Conservation (phyloP, 139 green algal species). For the Volvox africanus region DNA sequence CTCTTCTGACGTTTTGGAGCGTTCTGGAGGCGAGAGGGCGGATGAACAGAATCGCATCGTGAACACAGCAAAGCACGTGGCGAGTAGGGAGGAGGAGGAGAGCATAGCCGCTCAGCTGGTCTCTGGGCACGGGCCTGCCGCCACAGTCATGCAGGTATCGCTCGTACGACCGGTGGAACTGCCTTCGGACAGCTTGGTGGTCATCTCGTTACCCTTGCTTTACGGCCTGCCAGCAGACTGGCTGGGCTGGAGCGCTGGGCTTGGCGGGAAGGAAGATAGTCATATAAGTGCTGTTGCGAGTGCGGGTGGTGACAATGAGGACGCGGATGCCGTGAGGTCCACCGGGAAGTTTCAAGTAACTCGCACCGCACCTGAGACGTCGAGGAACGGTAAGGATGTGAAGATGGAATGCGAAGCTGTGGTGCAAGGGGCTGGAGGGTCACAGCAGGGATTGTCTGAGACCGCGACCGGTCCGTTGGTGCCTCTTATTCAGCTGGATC, state of each 20-base stretch:
- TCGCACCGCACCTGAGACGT: too few relatives aligned
- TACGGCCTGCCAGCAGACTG: slow-evolving; percentile 33
- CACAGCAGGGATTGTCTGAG: not conserved
- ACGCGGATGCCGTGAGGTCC: too few relatives aligned
- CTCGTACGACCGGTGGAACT: not conserved
- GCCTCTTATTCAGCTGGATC: slow-evolving; percentile 24
- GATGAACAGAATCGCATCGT: too few relatives aligned
- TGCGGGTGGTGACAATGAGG: not conserved
- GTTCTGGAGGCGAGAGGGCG: too few relatives aligned
- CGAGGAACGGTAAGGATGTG: too few relatives aligned
- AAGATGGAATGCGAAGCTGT: not conserved
- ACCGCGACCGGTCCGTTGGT: not conserved
- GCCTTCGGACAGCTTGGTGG: slow-evolving; percentile 21
- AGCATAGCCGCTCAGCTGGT: not conserved
- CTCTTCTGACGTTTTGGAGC: not conserved
- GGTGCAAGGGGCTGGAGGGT: not conserved
- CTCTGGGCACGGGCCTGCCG: not conserved
- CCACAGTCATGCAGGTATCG: slow-evolving; percentile 14
- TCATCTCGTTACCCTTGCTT: not conserved
- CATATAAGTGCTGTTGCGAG: not conserved
- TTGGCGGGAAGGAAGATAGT: not conserved
- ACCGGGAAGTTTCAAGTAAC: too few relatives aligned
- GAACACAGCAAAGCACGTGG: too few relatives aligned
- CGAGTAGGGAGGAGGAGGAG: too few relatives aligned
- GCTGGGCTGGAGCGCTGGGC: not conserved